Percentiles rank a stretch among this genome's conserved stretches.
phyloP scores from a whole-genome alignment of 2,329 filamentous ascomycete species.

The Aquanectria penicillioides region DNA sequence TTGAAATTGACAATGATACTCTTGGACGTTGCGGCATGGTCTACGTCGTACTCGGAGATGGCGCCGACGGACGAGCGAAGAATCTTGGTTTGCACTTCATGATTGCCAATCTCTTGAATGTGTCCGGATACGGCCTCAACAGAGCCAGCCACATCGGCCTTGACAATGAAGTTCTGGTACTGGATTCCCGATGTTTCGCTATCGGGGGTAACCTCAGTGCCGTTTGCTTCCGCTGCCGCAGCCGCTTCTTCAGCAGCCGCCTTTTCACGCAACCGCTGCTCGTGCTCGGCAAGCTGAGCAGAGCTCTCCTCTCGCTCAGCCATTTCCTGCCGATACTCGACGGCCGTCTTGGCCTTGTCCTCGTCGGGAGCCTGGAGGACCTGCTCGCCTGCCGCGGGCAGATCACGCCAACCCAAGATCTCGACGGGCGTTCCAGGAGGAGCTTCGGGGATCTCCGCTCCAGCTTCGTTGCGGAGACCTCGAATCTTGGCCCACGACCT shows the following conservation, averaged over 20 bases:
- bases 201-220: slow-evolving; percentile 51
- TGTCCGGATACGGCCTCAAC: slow-evolving; percentile 88
- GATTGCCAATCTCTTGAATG: slow-evolving; percentile 81
- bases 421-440: slow-evolving; percentile 91
- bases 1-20: slow-evolving; percentile 91
- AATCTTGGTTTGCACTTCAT: slow-evolving; percentile 81
- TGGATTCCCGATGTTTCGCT: slow-evolving; percentile 55
- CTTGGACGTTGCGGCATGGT: slow-evolving; percentile 81
- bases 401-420: slow-evolving; percentile 90
- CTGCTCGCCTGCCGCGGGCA: slow-evolving; percentile 85
- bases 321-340: slow-evolving; percentile 79
- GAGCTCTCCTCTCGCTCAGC: slow-evolving; percentile 78
- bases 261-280: slow-evolving; percentile 69
- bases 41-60: slow-evolving; percentile 86
- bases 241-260: slow-evolving; percentile 52
- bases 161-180: slow-evolving; percentile 84
- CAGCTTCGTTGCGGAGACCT: slow-evolving; percentile 85
- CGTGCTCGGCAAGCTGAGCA: slow-evolving; percentile 80
- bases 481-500: slow-evolving; percentile 90
- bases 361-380: slow-evolving; percentile 86
- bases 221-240: slow-evolving; percentile 47
- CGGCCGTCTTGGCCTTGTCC: slow-evolving; percentile 79
- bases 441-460: slow-evolving; percentile 75
- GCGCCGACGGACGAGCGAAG: slow-evolving; percentile 82
- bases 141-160: slow-evolving; percentile 92